Percentiles rank a stretch among this genome's conserved stretches.
These are phyloP conservation scores for Talaromyces sp. DNA, from an alignment of 2,329 filamentous ascomycete species.

Conservation along the genomic window DNA sequence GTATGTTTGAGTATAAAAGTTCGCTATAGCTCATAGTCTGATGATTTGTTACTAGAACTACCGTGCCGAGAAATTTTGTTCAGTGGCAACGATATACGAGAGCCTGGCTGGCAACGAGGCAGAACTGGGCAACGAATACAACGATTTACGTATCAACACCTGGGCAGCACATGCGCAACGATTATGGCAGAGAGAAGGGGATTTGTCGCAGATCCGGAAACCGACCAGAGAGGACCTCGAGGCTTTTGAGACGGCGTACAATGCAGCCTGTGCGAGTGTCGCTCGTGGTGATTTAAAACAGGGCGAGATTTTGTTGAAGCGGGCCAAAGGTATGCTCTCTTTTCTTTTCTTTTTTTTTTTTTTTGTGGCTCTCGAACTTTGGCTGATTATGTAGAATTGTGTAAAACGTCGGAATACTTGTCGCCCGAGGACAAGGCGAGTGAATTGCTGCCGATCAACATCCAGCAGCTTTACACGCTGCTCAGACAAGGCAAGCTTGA, in stretches of 20 bases:
- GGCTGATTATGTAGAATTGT: slow-evolving; percentile 44
- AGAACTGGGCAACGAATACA: slow-evolving; percentile 46
- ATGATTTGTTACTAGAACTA: slow-evolving; percentile 36
- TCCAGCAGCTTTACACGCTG: slow-evolving; percentile 59
- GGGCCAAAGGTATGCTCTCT: slow-evolving; percentile 46
- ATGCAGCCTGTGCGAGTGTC: slow-evolving; percentile 59
- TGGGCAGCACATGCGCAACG: slow-evolving; percentile 58
- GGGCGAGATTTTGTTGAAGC: slow-evolving; percentile 54
- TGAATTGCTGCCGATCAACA: slow-evolving; percentile 56
- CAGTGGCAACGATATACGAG: slow-evolving; percentile 51
- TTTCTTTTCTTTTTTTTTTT: background rate
- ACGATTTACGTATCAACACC: slow-evolving; percentile 58
- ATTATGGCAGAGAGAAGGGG: slow-evolving; percentile 53
- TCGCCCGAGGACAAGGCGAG: slow-evolving; percentile 55
- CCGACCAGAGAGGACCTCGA: slow-evolving; percentile 56
- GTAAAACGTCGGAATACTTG: slow-evolving; percentile 55
- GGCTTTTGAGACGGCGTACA: slow-evolving; percentile 61
- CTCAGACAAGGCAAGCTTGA: slow-evolving; percentile 50
- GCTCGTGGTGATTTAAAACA: slow-evolving; percentile 55
- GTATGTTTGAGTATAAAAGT: too few relatives aligned
- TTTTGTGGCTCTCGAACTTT: background rate
- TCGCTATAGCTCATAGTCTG: background rate
- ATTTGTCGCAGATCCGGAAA: slow-evolving; percentile 49
- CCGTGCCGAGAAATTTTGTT: slow-evolving; percentile 55
- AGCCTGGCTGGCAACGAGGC: slow-evolving; percentile 39